A percentile compares a stretch with the other conserved stretches of the same genome.
phyloP scores from a whole-genome alignment of 352 stramenopile genomes.

The Achlya hypogyna region DNA sequence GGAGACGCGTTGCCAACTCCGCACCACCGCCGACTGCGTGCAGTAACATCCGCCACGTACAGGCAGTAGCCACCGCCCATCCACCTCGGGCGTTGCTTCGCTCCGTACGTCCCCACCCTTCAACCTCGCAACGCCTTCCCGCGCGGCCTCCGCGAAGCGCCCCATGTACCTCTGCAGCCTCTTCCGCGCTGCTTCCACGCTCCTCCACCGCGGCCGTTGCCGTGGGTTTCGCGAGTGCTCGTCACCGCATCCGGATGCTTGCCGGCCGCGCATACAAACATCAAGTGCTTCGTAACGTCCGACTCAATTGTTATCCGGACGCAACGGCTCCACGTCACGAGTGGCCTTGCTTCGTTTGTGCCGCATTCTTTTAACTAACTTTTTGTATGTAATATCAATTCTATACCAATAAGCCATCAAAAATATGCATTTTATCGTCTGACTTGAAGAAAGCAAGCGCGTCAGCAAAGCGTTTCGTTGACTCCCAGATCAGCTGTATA shows the following conservation, averaged over 20 bases:
- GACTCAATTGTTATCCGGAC: neutral
- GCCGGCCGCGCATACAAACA: neutral
- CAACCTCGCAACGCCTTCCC: too few species aligned
- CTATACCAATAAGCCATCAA: neutral
- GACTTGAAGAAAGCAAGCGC: neutral
- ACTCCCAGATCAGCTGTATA: neutral
- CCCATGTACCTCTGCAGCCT: too few species aligned
- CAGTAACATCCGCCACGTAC: too few species aligned
- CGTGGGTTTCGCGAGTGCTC: neutral
- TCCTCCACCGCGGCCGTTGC: neutral
- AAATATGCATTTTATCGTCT: neutral
- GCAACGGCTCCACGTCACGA: neutral
- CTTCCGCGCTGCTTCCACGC: neutral
- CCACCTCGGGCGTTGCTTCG: neutral
- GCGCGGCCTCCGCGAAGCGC: too few species aligned
- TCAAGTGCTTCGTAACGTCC: neutral
- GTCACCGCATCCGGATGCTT: neutral
- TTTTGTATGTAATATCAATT: neutral
- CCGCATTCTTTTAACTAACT: neutral
- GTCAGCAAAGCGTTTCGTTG: neutral
- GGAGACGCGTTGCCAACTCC: too few species aligned
- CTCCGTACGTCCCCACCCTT: neutral
- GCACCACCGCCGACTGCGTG: too few species aligned
- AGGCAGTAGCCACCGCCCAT: too few species aligned
- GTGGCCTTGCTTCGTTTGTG: neutral